Base-by-base conservation (phyloP, 129 eudicot species). In the Tagetes erecta region DNA sequence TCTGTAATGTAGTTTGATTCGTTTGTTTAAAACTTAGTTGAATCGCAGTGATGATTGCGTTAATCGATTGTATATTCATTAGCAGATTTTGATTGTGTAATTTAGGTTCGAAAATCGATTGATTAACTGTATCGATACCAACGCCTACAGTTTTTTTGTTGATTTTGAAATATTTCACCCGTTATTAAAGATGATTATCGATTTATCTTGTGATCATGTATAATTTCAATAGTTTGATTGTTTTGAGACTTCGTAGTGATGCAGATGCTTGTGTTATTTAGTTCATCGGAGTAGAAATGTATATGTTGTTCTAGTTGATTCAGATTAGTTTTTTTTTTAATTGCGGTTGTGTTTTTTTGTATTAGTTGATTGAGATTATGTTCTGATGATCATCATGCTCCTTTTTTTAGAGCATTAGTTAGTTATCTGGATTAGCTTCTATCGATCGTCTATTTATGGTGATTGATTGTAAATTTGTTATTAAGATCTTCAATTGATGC, bases 1-100 rank as follows among this genome's bases (percentile, higher is more conserved):
- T 68, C 42, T 47, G 6, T 68, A 68, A 47, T 47, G 73, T 68
- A 3, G 41, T 59, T 59, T 59, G 42, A 59, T 59, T 59, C 20
- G 11, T 33, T 10, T 10, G 52, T 59, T 11, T 59, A 34, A 33
- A 7, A 34, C 14, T 59, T 59, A 6, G 20, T 59, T 31, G 64
- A 58, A 57, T 30, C 39, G 64, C 34, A 59, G 65, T 34, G 65
- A 59, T 59, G 14, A 2, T 10, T 59, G 66, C 66, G 20, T 41
- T 56, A 31, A 20, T 20, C 27, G 27, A 20, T 20, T 20, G 27
- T 20, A 20, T 20, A 20, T 20, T 20, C 27, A 20, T 20, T 20
- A 20, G 27, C 27, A 20, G 27, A 20, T 20, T 20, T 20, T 0
- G 27, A 20, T 20, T 20, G 27, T 20, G 27, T 20, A 20, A 20